Evolutionary conservation across 345 rosid genomes (phyloP).

Genomic region (Raphanus raphanistrum): DNA sequence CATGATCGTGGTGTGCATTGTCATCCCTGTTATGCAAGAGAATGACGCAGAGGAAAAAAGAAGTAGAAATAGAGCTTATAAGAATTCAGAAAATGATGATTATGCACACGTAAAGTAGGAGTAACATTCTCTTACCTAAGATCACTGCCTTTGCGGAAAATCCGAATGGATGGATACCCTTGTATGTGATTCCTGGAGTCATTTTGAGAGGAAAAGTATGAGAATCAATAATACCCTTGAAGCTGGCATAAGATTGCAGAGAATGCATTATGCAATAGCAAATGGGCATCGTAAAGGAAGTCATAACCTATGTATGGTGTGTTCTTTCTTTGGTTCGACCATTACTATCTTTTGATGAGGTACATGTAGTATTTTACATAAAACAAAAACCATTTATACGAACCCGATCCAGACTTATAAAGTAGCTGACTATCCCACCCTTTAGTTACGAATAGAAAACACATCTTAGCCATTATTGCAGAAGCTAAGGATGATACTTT

Average conservation of each 20-base stretch:
- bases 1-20: constrained; percentile 92
- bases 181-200: constrained; percentile 82
- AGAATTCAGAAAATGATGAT: constrained; percentile 8
- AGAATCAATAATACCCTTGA: constrained; percentile 9
- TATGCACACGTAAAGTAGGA: constrained; percentile 6
- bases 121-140: constrained; percentile 48
- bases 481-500: neutral
- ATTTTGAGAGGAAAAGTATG: constrained; percentile 4
- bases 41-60: neutral
- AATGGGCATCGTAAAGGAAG: constrained; percentile 4
- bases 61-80: neutral
- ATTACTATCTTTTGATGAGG: neutral
- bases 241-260: neutral
- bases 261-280: constrained; percentile 10
- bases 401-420: constrained; percentile 8
- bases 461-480: constrained; percentile 12
- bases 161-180: constrained; percentile 98
- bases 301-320: constrained; percentile 2
- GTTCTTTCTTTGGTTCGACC: constrained; percentile 13
- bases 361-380: neutral
- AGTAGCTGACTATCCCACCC: constrained; percentile 1
- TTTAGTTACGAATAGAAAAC: constrained; percentile 1
- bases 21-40: constrained; percentile 61
- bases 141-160: constrained; percentile 97
- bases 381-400: neutral